Evolutionary conservation across 2,329 filamentous ascomycete species (phyloP), one percentile per base, ranked within the genome.

Genomic region (Pseudocercospora musae): DNA sequence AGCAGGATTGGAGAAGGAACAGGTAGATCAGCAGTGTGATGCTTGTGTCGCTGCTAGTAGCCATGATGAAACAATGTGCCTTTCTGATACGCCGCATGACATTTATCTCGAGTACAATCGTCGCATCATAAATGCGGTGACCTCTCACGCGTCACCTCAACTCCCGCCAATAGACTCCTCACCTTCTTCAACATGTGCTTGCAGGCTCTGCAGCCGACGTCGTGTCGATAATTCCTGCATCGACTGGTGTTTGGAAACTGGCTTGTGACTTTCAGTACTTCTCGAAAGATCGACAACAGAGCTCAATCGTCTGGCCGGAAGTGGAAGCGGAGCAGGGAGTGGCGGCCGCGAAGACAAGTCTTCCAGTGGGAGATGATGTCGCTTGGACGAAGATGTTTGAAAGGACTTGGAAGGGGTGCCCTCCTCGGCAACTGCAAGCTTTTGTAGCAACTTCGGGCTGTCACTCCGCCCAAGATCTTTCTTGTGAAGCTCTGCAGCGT

Each of bases 111-210:
- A 42, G 29, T 53, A 42, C 58, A 46, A 37, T 13, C 29, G 15
- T 37, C 18, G 52, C 33, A 53, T 58, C 61, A 60, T 59, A 57
- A 37, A 52, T 50, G 60, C 60, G 57, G 57, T 63, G 57, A 59
- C 50, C 40, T 27, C 59, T 58, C 62, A 62, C 54, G 49, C 63
- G 49, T 62, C 64, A 42, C 55, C 18, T 37, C 42, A 54, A 48
- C 40, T 59, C 18, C 57, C 64, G 37, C 62, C 61, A 52, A 49
- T 57, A 27, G 48, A 21, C 18, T 60, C 37, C 61, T 67, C 49
- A 11, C 62, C 60, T 62, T 66, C 65, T 58, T 72, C 70, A 18
- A 70, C 69, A 62, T 70, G 71, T 23, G 70, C 62, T 63, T 72
- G 69, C 27, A 67, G 55, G 21, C 57, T 46, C 9, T 27, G 48